Conservation (phyloP, 228 moss, liverwort and hornwort genomes). For the Sphagnum magellanicum region DNA sequence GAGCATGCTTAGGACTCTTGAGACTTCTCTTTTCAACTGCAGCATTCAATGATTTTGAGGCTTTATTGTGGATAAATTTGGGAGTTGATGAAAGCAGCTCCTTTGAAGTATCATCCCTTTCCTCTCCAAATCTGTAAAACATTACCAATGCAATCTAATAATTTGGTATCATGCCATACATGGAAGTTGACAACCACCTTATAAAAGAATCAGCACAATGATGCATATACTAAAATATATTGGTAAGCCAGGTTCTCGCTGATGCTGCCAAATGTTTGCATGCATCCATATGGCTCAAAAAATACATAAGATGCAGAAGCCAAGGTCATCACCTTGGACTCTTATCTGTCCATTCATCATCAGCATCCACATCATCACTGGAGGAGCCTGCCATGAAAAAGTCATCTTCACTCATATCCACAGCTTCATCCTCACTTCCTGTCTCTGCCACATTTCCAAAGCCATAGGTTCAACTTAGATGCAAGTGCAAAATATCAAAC, state of each 20-base stretch:
- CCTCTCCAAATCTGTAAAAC: slow-evolving; percentile 64
- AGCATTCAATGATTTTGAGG: background rate
- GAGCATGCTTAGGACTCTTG: slow-evolving; percentile 30
- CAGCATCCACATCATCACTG: slow-evolving; percentile 74
- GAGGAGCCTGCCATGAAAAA: slow-evolving; percentile 97
- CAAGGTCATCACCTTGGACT: slow-evolving; percentile 58
- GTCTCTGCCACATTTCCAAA: slow-evolving; percentile 55
- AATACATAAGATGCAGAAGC: background rate
- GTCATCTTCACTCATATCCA: slow-evolving; percentile 96
- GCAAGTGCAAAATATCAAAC: too few species aligned
- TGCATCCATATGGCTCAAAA: background rate
- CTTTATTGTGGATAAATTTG: too few species aligned
- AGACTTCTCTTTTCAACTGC: slow-evolving; percentile 6
- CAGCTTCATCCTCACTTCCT: slow-evolving; percentile 92
- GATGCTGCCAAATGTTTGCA: background rate
- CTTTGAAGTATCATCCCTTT: slow-evolving; percentile 55
- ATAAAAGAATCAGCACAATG: background rate
- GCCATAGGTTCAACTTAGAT: too few species aligned
- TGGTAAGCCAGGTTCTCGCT: too few species aligned
- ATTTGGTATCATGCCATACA: background rate
- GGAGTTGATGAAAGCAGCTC: slow-evolving; percentile 24
- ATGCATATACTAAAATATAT: too few species aligned
- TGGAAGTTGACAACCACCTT: background rate
- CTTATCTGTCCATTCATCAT: slow-evolving; percentile 96
- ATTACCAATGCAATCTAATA: background rate